Evolutionary conservation across 441 rosid genomes (phyloP), one percentile per base, ranked within the genome.

Genomic region (Populus hybrid): DNA sequence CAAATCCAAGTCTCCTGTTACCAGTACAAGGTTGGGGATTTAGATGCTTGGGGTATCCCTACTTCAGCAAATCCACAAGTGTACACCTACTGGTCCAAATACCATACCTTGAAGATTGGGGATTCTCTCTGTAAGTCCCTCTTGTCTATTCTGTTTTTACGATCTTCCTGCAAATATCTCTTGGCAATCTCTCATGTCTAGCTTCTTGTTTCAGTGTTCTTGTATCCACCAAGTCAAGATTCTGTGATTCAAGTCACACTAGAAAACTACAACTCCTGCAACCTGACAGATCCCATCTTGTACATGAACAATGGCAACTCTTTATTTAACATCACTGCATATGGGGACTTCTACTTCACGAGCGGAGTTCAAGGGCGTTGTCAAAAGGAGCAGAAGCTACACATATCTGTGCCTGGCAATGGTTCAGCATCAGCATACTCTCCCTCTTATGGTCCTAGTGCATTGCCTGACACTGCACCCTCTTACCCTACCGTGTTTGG

Each of bases 141-240:
- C 57, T 64, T 16, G 67, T 14, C 42, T 19, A 19, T 11, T 59
- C 35, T 74, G 6, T 64, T 32, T 7, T 46, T 46, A 46, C 19
- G 57, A 46, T 38, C 57, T 61, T 72, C 69, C 50, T 18, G 26
- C 70, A 24, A 10, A n/a, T 11, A n/a, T 53, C 12, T 34, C 18
- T 19, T 40, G 11, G 16, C 6, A 3, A 7, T 28, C 24, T 26
- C 24, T 32, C 11, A 28, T 10, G 9, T 57, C 10, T 73, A 28
- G 3, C 6, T 70, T 23, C 1, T 59, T 59, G 9, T 42, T 76
- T 72, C 92, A 95, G 99, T 94, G 89, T 95, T 94, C 83, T 82
- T 95, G 80, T 95, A 95, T 84, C 99, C 99, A 78, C 99, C 99
- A 83, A 95, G 99, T 81, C 92, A 95, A 86, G 98, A 95, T 78